These are phyloP conservation scores for Leptomonas pyrrhocoris DNA, from an alignment of 208 protist species.

Conservation along the genomic window DNA sequence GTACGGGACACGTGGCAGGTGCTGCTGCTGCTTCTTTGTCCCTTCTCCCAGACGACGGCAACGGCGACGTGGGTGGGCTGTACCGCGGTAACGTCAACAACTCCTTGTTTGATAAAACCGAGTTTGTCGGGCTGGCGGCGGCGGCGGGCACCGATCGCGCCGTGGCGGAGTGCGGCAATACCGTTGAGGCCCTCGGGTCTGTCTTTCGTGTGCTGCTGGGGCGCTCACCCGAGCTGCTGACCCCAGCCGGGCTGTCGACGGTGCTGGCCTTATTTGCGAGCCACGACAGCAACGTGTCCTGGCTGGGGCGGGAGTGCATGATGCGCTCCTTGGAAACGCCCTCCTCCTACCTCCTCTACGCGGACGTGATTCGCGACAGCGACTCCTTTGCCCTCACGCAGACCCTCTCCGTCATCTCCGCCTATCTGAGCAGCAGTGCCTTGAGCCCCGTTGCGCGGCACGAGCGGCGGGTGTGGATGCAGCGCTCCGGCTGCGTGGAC, in stretches of 20 bases:
- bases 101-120: constrained; percentile 22
- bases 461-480: constrained; percentile 70
- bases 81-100: constrained; percentile 16
- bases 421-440: constrained; percentile 33
- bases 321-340: constrained; percentile 53
- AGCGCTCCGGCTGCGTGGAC: constrained; percentile 60
- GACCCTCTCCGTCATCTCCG: constrained; percentile 51
- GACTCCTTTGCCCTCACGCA: constrained; percentile 40
- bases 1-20: not conserved
- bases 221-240: constrained; percentile 40
- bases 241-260: constrained; percentile 30
- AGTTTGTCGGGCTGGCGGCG: constrained; percentile 15
- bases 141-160: constrained; percentile 2
- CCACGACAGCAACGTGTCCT: constrained; percentile 44
- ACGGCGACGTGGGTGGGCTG: constrained; percentile 6
- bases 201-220: constrained; percentile 64
- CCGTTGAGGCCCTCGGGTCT: constrained; percentile 41
- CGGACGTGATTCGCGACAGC: constrained; percentile 43
- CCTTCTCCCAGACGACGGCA: constrained; percentile 3
- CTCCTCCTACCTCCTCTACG: constrained; percentile 59
- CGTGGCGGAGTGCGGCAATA: constrained; percentile 37
- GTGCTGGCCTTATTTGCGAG: constrained; percentile 57
- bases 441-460: constrained; percentile 37
- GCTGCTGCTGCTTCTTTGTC: not conserved
- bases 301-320: constrained; percentile 65